phyloP scores from a whole-genome alignment of 1,284 basidiomycete species.

The Apiotrichum mycotoxinovorans region DNA sequence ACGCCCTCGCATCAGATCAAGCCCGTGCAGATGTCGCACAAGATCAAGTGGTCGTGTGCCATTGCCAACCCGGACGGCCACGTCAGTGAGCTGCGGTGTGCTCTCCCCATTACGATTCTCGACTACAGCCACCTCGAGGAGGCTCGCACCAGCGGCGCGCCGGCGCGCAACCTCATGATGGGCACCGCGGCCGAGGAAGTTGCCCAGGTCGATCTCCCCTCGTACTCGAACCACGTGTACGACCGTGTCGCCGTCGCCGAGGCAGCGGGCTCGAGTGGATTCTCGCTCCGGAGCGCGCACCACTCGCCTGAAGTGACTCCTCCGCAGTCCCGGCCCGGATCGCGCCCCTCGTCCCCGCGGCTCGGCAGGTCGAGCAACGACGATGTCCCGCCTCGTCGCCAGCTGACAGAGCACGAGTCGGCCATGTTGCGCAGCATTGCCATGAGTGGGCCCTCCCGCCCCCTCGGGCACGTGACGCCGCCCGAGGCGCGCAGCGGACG shows the following conservation, averaged over 20 bases:
- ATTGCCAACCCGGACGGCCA: conserved; percentile 83
- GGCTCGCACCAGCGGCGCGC: conserved; percentile 64
- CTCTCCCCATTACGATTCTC: conserved; percentile 78
- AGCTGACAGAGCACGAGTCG: conserved; percentile 69
- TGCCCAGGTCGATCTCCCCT: conserved; percentile 69
- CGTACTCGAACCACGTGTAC: conserved; percentile 79
- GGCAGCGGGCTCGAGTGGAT: conserved; percentile 47
- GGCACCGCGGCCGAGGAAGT: conserved; percentile 55
- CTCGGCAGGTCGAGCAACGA: conserved; percentile 9
- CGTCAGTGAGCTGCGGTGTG: conserved; percentile 84
- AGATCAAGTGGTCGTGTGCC: conserved; percentile 57
- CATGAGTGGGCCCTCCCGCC: conserved; percentile 2
- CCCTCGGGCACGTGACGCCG: background rate
- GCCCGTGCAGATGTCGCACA: conserved; percentile 69
- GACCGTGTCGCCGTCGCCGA: conserved; percentile 81
- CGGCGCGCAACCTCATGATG: conserved; percentile 66
- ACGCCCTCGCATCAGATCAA: conserved; percentile 59
- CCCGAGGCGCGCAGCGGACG: no score
- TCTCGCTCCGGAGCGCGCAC: conserved; percentile 27
- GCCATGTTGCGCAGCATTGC: conserved; percentile 67
- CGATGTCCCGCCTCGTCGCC: conserved; percentile 45
- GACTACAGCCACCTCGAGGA: conserved; percentile 69
- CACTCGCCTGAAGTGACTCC: conserved; percentile 32
- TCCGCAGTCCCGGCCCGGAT: conserved; percentile 42
- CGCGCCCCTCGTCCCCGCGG: conserved; percentile 36